A percentile compares a stretch with the other conserved stretches of the same genome.
These are phyloP conservation scores for Verticillium zaregamsianum DNA, from an alignment of 2,329 filamentous ascomycete genomes.

Conservation along the genomic window DNA sequence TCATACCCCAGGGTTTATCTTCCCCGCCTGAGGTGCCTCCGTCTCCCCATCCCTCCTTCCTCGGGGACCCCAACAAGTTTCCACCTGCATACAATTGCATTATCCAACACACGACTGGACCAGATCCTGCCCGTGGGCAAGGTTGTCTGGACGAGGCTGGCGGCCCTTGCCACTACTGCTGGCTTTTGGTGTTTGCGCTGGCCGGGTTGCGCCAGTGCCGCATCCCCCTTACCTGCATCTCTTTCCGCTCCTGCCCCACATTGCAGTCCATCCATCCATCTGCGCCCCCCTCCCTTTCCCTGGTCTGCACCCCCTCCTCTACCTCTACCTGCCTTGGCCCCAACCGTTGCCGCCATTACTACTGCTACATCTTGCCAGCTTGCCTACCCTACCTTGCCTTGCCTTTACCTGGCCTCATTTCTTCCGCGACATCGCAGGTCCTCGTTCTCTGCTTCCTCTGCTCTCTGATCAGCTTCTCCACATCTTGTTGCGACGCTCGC, in stretches of 20 bases:
- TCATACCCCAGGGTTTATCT: background rate
- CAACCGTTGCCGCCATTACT: conserved; percentile 13
- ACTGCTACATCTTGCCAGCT: background rate
- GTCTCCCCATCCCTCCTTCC: background rate
- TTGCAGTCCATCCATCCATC: conserved; percentile 24
- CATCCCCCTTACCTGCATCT: conserved; percentile 39
- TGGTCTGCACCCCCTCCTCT: conserved; percentile 25
- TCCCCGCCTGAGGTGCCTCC: background rate
- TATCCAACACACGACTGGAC: background rate
- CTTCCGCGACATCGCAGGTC: background rate
- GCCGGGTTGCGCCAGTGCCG: conserved; percentile 21
- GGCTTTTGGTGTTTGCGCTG: background rate
- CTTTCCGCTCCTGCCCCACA: conserved; percentile 40
- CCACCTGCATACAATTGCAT: background rate
- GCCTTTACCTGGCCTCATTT: conserved; percentile 1
- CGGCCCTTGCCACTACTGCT: background rate
- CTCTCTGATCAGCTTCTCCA: background rate
- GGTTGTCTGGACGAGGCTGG: background rate
- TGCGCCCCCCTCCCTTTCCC: conserved; percentile 33
- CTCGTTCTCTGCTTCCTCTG: background rate
- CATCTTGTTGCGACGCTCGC: background rate
- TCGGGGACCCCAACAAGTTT: background rate
- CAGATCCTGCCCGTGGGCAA: background rate
- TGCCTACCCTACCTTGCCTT: background rate
- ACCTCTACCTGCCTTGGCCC: conserved; percentile 8